Base-by-base conservation (phyloP, 306 rosid genomes). In the Vigna angularis region DNA sequence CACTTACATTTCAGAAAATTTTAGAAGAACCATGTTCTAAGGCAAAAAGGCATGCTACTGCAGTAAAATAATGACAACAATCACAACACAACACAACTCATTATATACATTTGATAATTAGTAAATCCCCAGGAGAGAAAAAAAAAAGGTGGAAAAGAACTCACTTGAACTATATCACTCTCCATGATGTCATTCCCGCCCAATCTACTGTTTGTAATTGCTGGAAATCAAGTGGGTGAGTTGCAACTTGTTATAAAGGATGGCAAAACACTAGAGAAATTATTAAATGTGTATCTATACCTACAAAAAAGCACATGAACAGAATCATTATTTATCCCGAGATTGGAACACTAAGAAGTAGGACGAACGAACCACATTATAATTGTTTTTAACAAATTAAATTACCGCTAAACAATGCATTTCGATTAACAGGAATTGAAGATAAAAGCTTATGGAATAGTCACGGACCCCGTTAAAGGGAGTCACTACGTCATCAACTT, bases 201-300 rank as follows among this genome's bases (percentile, higher is more conserved):
- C 95, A 92, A 68, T 87, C 98, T 89, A 78, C 85, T 86, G 91
- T 90, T 89, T 68, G 76, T 78, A 79, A 92, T 91, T 59, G 84
- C 97, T 90, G 97, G 91, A 90, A 94, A 90, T 85, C 76, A 91
- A 89, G 96, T 51, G 78, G 83, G 87, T 83, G 81, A 89, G 88
- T 85, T 78, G 75, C 47, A 50, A 85, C 78, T 86, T 65, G 75
- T 76, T 67, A 74, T 77, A 82, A 88, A 85, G 74, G 84, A 86
- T 49, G 79, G 76, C 72, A 86, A 76, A 82, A 74, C 62, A 75
- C 58, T 69, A 85, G 20, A 82, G 79, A 81, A 87, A 85, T 61
- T 52, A 81, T 75, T 79, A 86, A 74, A 82, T 26, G 50, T 15
- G 61, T 61, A 36, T 14, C 20, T 84, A 87, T 85, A 91, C 91